Conservation (phyloP, 495 filamentous ascomycete genomes). For the Trichodelitschia bisporula region DNA sequence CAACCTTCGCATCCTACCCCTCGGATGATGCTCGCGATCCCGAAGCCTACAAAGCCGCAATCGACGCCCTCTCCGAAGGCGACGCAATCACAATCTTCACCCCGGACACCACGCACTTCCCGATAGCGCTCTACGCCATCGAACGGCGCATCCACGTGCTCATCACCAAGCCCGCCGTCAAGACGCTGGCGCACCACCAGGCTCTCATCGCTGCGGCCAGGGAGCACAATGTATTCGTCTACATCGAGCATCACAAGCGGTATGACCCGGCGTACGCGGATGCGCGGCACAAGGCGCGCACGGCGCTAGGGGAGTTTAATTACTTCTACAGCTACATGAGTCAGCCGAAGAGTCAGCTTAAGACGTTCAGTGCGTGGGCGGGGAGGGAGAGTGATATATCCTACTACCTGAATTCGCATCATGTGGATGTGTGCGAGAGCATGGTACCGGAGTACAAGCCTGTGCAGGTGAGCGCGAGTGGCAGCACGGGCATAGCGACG, state of each 20-base stretch:
- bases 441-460: conserved; percentile 71
- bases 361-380: conserved; percentile 93
- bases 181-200: conserved; percentile 56
- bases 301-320: conserved; percentile 67
- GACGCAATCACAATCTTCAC: conserved; percentile 95
- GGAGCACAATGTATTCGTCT: conserved; percentile 67
- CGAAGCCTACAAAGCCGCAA: conserved; percentile 71
- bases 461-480: conserved; percentile 53
- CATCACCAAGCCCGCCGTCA: conserved; percentile 88
- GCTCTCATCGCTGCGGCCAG: conserved; percentile 43
- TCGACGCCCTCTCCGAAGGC: conserved; percentile 58
- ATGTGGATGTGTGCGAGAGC: conserved; percentile 70
- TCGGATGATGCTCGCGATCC: conserved; percentile 44
- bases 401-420: conserved; percentile 88
- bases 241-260: conserved; percentile 90
- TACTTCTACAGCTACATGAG: conserved; percentile 97
- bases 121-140: conserved; percentile 87
- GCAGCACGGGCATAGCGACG: conserved; percentile 43
- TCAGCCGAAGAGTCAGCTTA: conserved; percentile 76
- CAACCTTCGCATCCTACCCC: conserved; percentile 60
- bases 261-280: conserved; percentile 85
- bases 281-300: conserved; percentile 44
- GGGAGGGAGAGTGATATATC: conserved; percentile 77
- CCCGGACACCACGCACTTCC: conserved; percentile 78
- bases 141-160: conserved; percentile 68